Evolutionary conservation across 371 early-diverging fungal species (phyloP).

Genomic region (Mortierella sp.): DNA sequence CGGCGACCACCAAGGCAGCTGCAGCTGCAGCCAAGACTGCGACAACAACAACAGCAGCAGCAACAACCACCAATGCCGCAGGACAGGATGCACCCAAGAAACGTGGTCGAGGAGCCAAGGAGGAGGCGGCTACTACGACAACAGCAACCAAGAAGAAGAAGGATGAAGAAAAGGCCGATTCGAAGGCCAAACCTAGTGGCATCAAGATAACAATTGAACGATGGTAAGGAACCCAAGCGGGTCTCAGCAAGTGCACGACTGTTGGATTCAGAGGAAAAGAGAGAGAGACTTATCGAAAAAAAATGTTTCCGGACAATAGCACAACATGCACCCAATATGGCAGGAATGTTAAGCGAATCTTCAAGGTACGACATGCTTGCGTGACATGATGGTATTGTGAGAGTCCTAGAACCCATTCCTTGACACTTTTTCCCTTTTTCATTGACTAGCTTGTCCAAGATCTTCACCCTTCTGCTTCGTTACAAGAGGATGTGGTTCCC

Average conservation of each 20-base stretch:
- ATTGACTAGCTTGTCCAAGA: conserved; percentile 23
- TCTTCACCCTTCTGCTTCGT: conserved; percentile 22
- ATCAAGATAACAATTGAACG: conserved; percentile 44
- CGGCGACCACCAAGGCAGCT: conserved; percentile 6
- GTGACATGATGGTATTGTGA: background rate
- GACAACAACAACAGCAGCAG: background rate
- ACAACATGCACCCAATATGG: conserved; percentile 44
- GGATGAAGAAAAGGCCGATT: conserved; percentile 5
- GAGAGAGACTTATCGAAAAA: too few relatives aligned
- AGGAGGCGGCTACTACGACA: conserved; percentile 1
- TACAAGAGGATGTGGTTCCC: conserved; percentile 30
- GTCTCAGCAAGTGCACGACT: too few relatives aligned
- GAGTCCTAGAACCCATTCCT: background rate
- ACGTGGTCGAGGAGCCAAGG: background rate
- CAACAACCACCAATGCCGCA: background rate
- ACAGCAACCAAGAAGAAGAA: background rate
- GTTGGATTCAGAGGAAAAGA: too few relatives aligned
- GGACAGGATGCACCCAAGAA: background rate
- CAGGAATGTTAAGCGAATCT: conserved; percentile 29
- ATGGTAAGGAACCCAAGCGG: conserved; percentile 34
- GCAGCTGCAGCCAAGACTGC: background rate
- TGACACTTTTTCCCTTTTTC: background rate
- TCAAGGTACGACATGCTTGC: conserved; percentile 11
- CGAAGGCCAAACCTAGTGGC: conserved; percentile 4
- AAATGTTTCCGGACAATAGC: conserved; percentile 14